These are phyloP conservation scores for Nymphaea colorata DNA, from an alignment of 164 flowering plant species.

Conservation along the genomic window DNA sequence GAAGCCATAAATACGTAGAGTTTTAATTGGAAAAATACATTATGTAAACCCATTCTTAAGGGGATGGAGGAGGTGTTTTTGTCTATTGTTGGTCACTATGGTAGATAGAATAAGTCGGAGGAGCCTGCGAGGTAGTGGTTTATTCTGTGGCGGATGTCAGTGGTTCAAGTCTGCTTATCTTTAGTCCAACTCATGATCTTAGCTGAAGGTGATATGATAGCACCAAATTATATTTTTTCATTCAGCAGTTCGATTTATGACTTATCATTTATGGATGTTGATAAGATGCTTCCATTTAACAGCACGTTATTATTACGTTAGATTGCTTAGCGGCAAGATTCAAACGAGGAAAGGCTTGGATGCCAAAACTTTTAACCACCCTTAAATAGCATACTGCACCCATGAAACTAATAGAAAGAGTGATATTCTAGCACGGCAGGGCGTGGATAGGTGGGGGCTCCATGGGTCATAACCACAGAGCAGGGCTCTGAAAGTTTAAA, in stretches of 20 bases:
- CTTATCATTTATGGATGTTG: not conserved
- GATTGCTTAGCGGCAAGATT: not conserved
- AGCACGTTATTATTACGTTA: too few species aligned
- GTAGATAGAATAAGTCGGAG: not conserved
- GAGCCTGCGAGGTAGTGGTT: not conserved
- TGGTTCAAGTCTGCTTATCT: not conserved
- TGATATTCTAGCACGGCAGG: too few species aligned
- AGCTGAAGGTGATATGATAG: not conserved
- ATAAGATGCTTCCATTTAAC: not conserved
- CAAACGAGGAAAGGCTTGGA: too few species aligned
- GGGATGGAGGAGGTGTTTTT: not conserved
- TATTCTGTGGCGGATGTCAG: conserved; percentile 2
- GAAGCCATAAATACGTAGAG: too few species aligned
- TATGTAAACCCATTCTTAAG: too few species aligned
- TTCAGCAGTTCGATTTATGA: not conserved
- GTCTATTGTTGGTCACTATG: not conserved
- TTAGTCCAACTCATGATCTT: not conserved
- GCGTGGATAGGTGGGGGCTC: too few species aligned
- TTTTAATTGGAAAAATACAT: too few species aligned
- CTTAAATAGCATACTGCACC: too few species aligned
- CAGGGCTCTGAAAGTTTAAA: too few species aligned
- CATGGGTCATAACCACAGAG: too few species aligned
- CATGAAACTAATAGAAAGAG: too few species aligned
- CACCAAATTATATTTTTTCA: not conserved
- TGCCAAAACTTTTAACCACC: too few species aligned